Percentiles rank a stretch among this genome's conserved stretches.
Conservation (phyloP, 305 asterid species). For the Rubia peregrina region DNA sequence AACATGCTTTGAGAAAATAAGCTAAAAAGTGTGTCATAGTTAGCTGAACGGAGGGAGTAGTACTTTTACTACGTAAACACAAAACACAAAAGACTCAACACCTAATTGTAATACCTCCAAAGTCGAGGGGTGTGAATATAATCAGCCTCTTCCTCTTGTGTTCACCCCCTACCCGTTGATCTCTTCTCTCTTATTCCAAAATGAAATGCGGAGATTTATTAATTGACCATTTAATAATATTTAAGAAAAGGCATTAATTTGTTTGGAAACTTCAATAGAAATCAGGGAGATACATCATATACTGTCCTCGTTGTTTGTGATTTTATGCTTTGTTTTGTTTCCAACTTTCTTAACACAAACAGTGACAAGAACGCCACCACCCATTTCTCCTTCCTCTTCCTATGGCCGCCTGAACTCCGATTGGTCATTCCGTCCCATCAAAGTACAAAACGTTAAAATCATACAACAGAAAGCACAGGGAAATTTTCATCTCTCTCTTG, state of each 20-base stretch:
- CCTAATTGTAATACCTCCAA: not conserved
- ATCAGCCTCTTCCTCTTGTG: not conserved
- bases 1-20: too few relatives aligned
- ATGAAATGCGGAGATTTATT: too few relatives aligned
- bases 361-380: constrained; percentile 1
- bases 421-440: constrained; percentile 17
- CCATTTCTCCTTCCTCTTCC: constrained; percentile 14
- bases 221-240: not conserved
- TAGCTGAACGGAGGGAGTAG: too few relatives aligned
- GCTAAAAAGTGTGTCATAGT: too few relatives aligned
- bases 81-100: too few relatives aligned
- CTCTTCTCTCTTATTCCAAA: not conserved
- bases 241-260: not conserved
- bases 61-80: too few relatives aligned
- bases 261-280: not conserved
- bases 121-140: not conserved
- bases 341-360: constrained; percentile 12
- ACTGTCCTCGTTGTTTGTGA: not conserved
- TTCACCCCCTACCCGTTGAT: constrained; percentile 1
- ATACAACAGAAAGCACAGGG: not conserved
- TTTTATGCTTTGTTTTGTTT: constrained; percentile 2
- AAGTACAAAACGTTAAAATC: constrained; percentile 1
- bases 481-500: constrained; percentile 1
- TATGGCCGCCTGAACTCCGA: constrained; percentile 28
- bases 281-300: constrained; percentile 3